Percentiles rank a stretch among this genome's conserved stretches.
These are phyloP conservation scores for Debaryomyces fabryi DNA, from an alignment of 1,139 yeast species.

Conservation along the genomic window DNA sequence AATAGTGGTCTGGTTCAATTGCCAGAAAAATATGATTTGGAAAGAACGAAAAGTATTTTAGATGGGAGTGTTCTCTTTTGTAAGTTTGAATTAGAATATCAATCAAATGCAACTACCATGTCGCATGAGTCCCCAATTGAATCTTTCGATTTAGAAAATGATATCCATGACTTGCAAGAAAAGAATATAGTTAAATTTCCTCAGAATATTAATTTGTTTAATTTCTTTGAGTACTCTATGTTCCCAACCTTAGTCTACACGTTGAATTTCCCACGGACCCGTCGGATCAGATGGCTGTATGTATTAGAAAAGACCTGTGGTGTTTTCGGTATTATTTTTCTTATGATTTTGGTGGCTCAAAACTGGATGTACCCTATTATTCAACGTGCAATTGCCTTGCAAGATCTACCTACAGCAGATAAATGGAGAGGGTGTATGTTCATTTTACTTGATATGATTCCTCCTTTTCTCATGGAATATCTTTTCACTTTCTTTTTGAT, in stretches of 20 bases:
- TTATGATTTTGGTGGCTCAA: constrained; percentile 85
- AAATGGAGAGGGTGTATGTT: constrained; percentile 58
- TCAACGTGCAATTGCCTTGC: constrained; percentile 54
- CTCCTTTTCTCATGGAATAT: constrained; percentile 76
- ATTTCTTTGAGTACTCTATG: constrained; percentile 80
- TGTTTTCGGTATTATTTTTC: constrained; percentile 79
- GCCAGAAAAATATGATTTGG: constrained; percentile 27
- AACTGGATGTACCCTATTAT: constrained; percentile 77
- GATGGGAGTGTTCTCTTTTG: constrained; percentile 61
- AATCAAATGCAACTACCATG: constrained; percentile 31
- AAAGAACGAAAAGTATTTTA: constrained; percentile 31
- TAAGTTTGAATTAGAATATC: constrained; percentile 60
- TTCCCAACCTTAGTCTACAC: constrained; percentile 89
- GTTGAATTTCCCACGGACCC: constrained; percentile 77
- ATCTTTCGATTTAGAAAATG: constrained; percentile 15
- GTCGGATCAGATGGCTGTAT: constrained; percentile 66
- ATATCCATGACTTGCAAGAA: constrained; percentile 23
- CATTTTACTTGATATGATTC: constrained; percentile 72
- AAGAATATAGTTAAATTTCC: constrained; percentile 57
- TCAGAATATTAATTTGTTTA: constrained; percentile 59
- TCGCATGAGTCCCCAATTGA: constrained; percentile 17
- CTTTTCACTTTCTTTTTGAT: constrained; percentile 81
- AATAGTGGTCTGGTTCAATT: constrained; percentile 17
- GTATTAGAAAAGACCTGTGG: constrained; percentile 74
- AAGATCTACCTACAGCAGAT: constrained; percentile 48